Conservation (phyloP, 306 rosid species). For the barrel medic (Medicago truncatula) region MtrunA17r5.0-ANR NC_053049.1:10190001-10190500, state of each 20-base stretch:
- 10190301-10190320: conserved; percentile 63
- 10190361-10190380: conserved; percentile 59
- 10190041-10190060: conserved; percentile 76
- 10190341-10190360: conserved; percentile 66
- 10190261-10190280: conserved; percentile 59
- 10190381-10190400: conserved; percentile 52
- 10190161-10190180: conserved; percentile 54
- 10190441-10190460: conserved; percentile 52
- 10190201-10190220: conserved; percentile 66
- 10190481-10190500: conserved; percentile 55
- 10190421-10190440: conserved; percentile 53
- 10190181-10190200: conserved; percentile 64
- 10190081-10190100: conserved; percentile 74
- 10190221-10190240: conserved; percentile 60
- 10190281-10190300: conserved; percentile 61
- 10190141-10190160: conserved; percentile 55
- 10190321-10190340: conserved; percentile 61
- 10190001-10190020: conserved; percentile 62
- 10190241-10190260: conserved; percentile 58
- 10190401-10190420: conserved; percentile 59
- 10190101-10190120: conserved; percentile 62
- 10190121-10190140: conserved; percentile 49
- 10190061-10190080: conserved; percentile 70
- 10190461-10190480: conserved; percentile 55
- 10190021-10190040: conserved; percentile 50